Base-by-base conservation (phyloP, 805 yeast genomes). In the Sugiyamaella mastotermitis region DNA sequence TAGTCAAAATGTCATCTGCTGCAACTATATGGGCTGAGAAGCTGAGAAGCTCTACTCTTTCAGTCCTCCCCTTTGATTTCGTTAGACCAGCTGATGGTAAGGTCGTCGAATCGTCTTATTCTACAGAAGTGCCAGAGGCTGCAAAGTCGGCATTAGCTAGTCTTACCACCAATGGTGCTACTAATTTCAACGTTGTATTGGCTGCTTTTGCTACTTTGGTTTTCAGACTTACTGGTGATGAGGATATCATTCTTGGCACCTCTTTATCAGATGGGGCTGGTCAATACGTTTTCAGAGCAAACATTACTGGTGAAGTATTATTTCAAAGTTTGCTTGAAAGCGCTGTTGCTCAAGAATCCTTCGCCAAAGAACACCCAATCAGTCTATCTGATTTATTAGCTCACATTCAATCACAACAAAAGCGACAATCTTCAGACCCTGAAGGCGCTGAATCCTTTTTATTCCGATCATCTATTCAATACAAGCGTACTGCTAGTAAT, bases 181-280 rank as follows among this genome's bases (percentile, higher is more conserved):
- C 62, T 5, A 38, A 56, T 5, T 83, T 80, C 57, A 54, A 66
- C 7, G 60, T 73, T 11, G 78, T 79, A 0, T 66, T 85, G 45
- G 66, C 95, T 13, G 74, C 74, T 1, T 83, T 79, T 62, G 75
- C 81, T 17, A 76, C 81, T 1, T 68, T 90, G 41, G 69, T 85
- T 26, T 80, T 74, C 60, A 71, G 97, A 55, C 66, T 85, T 33
- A 82, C 96, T 2, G 97, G 97, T 17, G 97, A 90, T 57, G 97
- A 90, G 48, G 97, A 90, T 52, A 79, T 92, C 35, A 79, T 82
- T n/a, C 64, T 90, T 44, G 87, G 88, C n/a, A 78, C 87, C 0
- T 77, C 80, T 49, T 59, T 71, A 18, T 49, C 61, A 2, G 59
- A 60, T 4, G 52, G 62, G 28, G 62, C 8, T 7, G 30, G 18